Evolutionary conservation across 441 rosid species (phyloP).

Genomic region (Brassica hybrid): DNA sequence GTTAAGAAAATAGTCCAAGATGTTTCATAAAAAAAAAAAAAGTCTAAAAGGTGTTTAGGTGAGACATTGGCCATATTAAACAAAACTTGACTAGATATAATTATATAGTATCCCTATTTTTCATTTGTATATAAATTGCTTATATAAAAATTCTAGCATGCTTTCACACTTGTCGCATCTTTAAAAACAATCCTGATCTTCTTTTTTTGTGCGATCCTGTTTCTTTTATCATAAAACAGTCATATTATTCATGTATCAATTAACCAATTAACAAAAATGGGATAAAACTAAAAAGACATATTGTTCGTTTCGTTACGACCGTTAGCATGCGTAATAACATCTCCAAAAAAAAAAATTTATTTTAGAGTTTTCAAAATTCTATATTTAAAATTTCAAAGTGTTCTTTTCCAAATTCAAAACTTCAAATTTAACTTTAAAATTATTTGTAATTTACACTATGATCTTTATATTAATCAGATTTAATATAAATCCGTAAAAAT

Average conservation of each 20-base stretch:
- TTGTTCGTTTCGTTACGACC: background rate
- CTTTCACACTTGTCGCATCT: background rate
- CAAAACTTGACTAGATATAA: background rate
- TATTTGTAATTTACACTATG: too few relatives aligned
- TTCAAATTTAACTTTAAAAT: too few relatives aligned
- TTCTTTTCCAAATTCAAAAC: too few relatives aligned
- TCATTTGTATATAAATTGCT: background rate
- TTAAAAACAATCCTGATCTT: background rate
- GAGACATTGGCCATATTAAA: background rate
- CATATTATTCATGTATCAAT: background rate
- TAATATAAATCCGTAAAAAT: too few relatives aligned
- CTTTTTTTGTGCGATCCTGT: background rate
- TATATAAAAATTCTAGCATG: background rate
- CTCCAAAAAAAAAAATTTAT: too few relatives aligned
- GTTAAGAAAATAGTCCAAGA: background rate
- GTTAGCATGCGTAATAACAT: background rate
- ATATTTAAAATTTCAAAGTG: too few relatives aligned
- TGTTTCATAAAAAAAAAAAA: background rate
- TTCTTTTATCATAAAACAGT: background rate
- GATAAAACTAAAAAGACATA: background rate
- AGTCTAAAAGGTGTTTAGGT: background rate
- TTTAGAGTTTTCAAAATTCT: too few relatives aligned
- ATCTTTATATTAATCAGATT: too few relatives aligned
- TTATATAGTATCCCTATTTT: background rate
- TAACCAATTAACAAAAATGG: background rate